Evolutionary conservation across 2,329 filamentous ascomycete genomes (phyloP), one percentile per base, ranked within the genome.

Genomic region (Fusarium verrucosum): DNA sequence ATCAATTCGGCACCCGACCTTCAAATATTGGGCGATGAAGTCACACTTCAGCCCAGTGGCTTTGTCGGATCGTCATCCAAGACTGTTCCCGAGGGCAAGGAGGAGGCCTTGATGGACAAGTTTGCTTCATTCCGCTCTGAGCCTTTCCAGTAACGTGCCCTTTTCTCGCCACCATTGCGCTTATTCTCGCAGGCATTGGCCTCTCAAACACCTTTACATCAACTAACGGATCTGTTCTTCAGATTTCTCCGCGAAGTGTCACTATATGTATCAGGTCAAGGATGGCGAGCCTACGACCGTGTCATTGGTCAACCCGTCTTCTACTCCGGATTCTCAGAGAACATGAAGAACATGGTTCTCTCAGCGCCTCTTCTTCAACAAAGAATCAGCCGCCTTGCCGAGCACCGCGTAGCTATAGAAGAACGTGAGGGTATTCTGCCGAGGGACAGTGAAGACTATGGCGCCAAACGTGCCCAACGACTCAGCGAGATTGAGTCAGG

Each of bases 161-260:
- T 37, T 37, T 67, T 32, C 28, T 26, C 13, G n/a, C 9, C 38
- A 26, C 32, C 19, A 30, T 37, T 20, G 19, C n/a, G 7, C 20
- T 13, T 17, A 19, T 33, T 40, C 20, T 16, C 23, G 10, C n/a
- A 20, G 8, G 25, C 4, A 16, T 28, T 49, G 13, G 19, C 13
- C 11, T 20, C 10, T 14, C 6, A 7, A 17, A 8, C 28, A 10
- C 4, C 11, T 23, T 10, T 11, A 14, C 20, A 14, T 51, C 17
- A 30, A 23, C 60, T 72, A 19, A 73, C 64, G 22, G 23, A 33
- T 19, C 23, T 20, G 28, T 33, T 13, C 20, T 47, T 8, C 80
- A 90, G 93, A 65, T 98, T 98, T 76, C 87, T 98, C 26, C 92
- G 93, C 68, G 95, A 99, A 81, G 90, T 99, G 30, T 95, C 92